phyloP scores from a whole-genome alignment of 257 asterid species.

The Scutellaria galericulata region DNA sequence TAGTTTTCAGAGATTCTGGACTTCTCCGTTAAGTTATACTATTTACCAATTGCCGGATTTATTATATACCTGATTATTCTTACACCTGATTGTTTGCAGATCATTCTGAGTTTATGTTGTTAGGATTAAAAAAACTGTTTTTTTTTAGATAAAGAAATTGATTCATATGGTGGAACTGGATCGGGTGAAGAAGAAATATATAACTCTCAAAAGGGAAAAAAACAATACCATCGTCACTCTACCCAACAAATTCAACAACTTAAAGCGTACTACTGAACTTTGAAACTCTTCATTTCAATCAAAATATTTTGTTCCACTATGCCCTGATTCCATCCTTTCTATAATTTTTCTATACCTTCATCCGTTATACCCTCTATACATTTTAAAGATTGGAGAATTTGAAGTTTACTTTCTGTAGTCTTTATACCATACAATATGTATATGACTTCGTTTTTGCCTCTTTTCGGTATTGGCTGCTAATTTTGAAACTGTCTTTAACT shows the following conservation, averaged over 20 bases:
- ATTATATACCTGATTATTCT: constrained; percentile 14
- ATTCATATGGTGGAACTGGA: constrained; percentile 47
- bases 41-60: neutral
- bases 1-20: constrained; percentile 2
- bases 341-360: constrained; percentile 2
- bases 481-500: neutral
- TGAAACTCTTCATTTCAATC: constrained; percentile 2
- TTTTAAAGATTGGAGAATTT: neutral
- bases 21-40: constrained; percentile 2
- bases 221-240: constrained; percentile 62
- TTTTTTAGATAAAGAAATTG: constrained; percentile 40
- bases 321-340: constrained; percentile 24
- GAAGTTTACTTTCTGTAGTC: neutral
- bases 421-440: constrained; percentile 1
- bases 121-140: constrained; percentile 17
- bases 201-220: constrained; percentile 47
- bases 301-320: neutral
- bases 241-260: constrained; percentile 65
- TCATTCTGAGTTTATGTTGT: constrained; percentile 31
- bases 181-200: constrained; percentile 53
- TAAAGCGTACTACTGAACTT: constrained; percentile 57
- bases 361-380: constrained; percentile 12
- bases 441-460: neutral
- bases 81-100: constrained; percentile 3
- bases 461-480: neutral